Base-by-base conservation (phyloP, 108 stramenopile species). In the Cyclostephanos tholiformis region DNA sequence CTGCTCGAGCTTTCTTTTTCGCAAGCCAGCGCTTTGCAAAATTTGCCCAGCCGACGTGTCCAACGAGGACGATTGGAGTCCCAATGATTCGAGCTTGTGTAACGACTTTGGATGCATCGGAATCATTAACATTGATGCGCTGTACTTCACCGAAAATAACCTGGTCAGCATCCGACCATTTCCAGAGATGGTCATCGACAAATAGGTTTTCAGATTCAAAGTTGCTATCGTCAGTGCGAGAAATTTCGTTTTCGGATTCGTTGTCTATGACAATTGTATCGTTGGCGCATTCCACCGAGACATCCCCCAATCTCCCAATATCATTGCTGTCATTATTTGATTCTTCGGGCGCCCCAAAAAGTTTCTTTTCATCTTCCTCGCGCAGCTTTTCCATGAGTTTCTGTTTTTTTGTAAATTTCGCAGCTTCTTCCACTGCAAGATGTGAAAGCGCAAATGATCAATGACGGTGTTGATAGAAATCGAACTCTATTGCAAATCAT, bases 1-100 rank as follows among this genome's bases (percentile, higher is more conserved):
- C 49, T 36, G 29, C 23, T 11, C 0, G 25, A 30, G 60, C 44
- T 65, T 59, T 69, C 46, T 69, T 74, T 56, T 74, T 67, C 35
- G 49, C 66, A 16, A 93, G 73, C 92, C 92, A 93, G 19, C 86
- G 74, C 20, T 71, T 41, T 5, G 92, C 89, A 84, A 93, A 93
- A 39, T 85, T 71, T 2, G 92, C 86, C 90, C 90, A 91, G 11
- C 92, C 89, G 19, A 81, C 63, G 64, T 89, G 88, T n/a, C 85
- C 87, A 7, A 84, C 82, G 26, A 93, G 79, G 14, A 89, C 85
- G 17, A 93, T 20, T n/a, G 92, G 92, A 9, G 79, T 86, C 2
- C 92, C 92, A 64, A 85, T 71, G 17, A 71, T 63, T 48, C 92
- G 65, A n/a, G 88, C 86, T 2, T 87, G 82, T 16, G 69, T 87